Base-by-base conservation (phyloP, 768 basidiomycete genomes). In the Boletus rubescentipes region DNA sequence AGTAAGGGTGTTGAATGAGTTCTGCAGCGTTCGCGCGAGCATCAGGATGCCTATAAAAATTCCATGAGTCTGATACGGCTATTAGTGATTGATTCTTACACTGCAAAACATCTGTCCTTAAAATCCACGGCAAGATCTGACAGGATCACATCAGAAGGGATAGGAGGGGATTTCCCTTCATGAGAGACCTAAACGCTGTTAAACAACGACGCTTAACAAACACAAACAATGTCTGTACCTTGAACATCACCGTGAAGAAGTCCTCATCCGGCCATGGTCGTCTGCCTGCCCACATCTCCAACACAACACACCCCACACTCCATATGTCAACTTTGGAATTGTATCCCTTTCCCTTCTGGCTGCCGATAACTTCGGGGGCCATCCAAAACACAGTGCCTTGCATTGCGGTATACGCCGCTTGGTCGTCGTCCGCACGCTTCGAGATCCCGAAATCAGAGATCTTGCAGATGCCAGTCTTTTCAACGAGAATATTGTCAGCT, bases 311-410 rank as follows among this genome's bases (percentile, higher is more conserved):
- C 2, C 97, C 97, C 5, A 98, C 82, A 70, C 93, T 94, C 97
- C 97, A 99, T 60, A 99, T 96, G 67, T 99, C 97, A 46, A 97
- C 86, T 74, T 99, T 98, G 66, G 89, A 92, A 62, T 93, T 95
- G 70, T 98, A 98, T 0, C 93, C 93, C 62, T 89, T 87, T 23
- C 69, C 68, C 70, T 87, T 86, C 69, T 89, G 83, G 34, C 89
- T 86, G 57, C 93, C 87, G 55, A 93, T 83, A 49, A 97, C 92
- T 74, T 93, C 95, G 0, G 95, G 95, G 10, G 95, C 95, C 96
- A 98, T 98, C 96, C 97, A 99, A 70, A 97, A 98, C 34, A 98
- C 90, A 18, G 95, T 95, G 23, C 97, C 97, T 69, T 93, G 91
- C 93, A 99, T 94, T 20, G 91, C 90, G 2, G 94, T 96, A 58